phyloP scores from a whole-genome alignment of 83 land plant species.

The Picea abies region DNA sequence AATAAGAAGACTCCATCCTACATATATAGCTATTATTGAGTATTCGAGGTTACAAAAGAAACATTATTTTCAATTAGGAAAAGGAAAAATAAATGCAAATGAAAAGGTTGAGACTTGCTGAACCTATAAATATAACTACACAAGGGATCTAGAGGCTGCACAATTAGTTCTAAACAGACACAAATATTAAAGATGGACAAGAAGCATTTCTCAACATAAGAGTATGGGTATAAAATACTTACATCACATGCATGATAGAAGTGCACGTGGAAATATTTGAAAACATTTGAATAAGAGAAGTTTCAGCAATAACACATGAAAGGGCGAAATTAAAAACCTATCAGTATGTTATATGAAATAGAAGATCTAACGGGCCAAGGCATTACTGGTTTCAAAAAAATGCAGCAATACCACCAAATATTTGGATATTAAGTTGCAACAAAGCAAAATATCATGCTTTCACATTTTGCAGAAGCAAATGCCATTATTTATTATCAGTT shows the following conservation, averaged over 20 bases:
- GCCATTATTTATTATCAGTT: no score
- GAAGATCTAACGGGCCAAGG: no score
- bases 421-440: no score
- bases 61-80: background rate
- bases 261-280: background rate
- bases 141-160: background rate
- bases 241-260: background rate
- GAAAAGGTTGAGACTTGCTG: background rate
- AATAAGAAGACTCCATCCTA: constrained; percentile 88
- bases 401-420: no score
- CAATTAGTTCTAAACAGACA: background rate
- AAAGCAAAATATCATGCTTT: no score
- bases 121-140: background rate
- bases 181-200: background rate
- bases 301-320: no score
- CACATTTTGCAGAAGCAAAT: no score
- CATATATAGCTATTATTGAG: background rate
- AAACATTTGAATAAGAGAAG: background rate
- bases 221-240: background rate
- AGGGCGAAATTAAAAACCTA: no score
- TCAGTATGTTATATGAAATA: no score
- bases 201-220: background rate
- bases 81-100: background rate
- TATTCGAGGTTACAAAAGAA: background rate
- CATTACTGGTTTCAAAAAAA: no score